These are phyloP conservation scores for Microbotryum saponariae DNA, from an alignment of 1,284 basidiomycete genomes.

Conservation along the genomic window DNA sequence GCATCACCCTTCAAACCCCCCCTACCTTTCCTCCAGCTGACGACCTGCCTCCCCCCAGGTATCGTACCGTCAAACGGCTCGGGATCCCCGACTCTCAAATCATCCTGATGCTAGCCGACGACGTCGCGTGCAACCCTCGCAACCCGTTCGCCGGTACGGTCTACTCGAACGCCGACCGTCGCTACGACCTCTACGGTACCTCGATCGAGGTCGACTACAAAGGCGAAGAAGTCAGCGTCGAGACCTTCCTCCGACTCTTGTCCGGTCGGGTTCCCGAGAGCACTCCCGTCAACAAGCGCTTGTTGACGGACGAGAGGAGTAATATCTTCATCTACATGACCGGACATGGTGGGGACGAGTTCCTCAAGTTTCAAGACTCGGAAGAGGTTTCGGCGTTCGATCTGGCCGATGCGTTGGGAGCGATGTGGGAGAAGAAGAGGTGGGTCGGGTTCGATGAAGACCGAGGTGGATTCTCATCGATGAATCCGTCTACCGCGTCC, in stretches of 20 bases:
- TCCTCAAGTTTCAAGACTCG: constrained; percentile 97
- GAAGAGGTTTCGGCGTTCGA: constrained; percentile 96
- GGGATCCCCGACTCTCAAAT: constrained; percentile 98
- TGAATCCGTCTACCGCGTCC: background rate
- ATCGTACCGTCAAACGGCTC: constrained; percentile 93
- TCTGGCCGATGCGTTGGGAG: constrained; percentile 90
- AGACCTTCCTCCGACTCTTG: constrained; percentile 83
- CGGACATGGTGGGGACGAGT: constrained; percentile 95
- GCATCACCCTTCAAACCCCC: too few species aligned
- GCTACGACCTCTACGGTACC: constrained; percentile 86
- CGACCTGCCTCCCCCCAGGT: constrained; percentile 50
- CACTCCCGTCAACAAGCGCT: constrained; percentile 81
- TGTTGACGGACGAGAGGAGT: constrained; percentile 81
- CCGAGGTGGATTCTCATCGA: background rate
- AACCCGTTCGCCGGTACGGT: constrained; percentile 89
- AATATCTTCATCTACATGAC: constrained; percentile 98
- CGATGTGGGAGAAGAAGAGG: constrained; percentile 97
- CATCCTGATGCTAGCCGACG: constrained; percentile 97
- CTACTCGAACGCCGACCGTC: constrained; percentile 68
- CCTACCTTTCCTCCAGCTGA: background rate
- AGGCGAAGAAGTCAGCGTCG: constrained; percentile 94
- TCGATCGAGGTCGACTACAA: constrained; percentile 97
- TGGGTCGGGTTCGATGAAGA: constrained; percentile 39
- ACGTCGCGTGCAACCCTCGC: constrained; percentile 85
- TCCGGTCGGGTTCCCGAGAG: constrained; percentile 69